Evolutionary conservation across 768 basidiomycete species (phyloP), one percentile per base, ranked within the genome.

Genomic region (Lactarius sanguifluus): DNA sequence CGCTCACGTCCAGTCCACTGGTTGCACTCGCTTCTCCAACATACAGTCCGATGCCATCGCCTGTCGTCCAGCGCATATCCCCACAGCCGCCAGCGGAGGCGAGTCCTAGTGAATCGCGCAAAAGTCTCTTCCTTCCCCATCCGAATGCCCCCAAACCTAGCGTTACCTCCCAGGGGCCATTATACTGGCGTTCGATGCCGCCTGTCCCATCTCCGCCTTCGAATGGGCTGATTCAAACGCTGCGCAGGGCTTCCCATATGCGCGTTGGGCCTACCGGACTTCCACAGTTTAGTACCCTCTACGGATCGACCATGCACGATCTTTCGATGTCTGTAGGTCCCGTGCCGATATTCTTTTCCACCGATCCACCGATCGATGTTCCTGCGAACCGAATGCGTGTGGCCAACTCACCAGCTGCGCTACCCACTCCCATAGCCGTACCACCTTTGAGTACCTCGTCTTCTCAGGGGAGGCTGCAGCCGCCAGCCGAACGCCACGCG

Each of bases 281-380:
- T 73, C 80, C 59, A 72, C 72, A 36, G 73, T 79, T 72, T 12
- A 80, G 81, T 30, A 91, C 90, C 15, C 81, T 92, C 7, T 90
- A 88, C 66, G 90, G 82, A 0, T 75, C 81, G 23, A 85, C 81
- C 25, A 80, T 83, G 28, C 71, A 71, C 16, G 89, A 91, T 64
- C 71, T 92, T 50, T 71, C 70, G 25, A 72, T 62, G 34, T 77
- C 88, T 16, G 72, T 76, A 32, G 83, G 84, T 0, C 89, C 90
- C 1, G 85, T 91, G 0, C 85, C 84, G 0, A 85, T 91, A 54
- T 69, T 79, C 9, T 91, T 87, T 72, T 81, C 81, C 43, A 64
- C 84, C 6, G 86, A 88, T 41, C 86, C 86, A 25, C 76, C 72
- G 25, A 75, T 73, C 61, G 73, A 75, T 61, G 50, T 77, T 6